These are phyloP conservation scores for Sarocladium oryzae DNA, from an alignment of 2,329 filamentous ascomycete species.

Conservation along the genomic window DNA sequence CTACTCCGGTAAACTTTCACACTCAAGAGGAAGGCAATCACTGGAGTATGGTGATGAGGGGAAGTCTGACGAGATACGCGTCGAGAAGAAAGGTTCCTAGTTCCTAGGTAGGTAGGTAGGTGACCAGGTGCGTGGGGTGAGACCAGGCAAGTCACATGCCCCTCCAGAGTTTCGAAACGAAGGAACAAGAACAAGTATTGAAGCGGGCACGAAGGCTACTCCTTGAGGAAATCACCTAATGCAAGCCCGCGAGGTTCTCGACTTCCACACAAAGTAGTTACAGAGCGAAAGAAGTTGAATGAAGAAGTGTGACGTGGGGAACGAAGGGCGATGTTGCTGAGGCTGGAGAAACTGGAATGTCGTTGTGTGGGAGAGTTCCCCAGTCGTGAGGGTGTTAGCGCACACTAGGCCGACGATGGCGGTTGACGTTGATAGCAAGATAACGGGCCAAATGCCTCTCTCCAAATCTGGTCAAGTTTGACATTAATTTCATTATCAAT, in stretches of 20 bases:
- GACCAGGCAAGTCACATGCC: constrained; percentile 1
- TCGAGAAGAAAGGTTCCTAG: background rate
- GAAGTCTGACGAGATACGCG: background rate
- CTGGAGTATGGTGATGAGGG: background rate
- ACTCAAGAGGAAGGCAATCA: background rate
- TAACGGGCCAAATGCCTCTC: background rate
- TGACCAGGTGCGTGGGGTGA: background rate
- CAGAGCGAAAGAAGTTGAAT: background rate
- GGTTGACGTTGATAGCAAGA: background rate
- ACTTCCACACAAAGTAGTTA: too few species aligned
- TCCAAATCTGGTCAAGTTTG: background rate
- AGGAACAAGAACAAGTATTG: background rate
- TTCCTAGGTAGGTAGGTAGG: too few species aligned
- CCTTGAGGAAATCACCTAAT: too few species aligned
- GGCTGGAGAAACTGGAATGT: background rate
- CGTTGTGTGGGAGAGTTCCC: background rate
- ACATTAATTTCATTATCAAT: background rate
- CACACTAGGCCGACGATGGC: background rate
- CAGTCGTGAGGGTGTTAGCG: background rate
- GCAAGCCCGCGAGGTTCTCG: too few species aligned
- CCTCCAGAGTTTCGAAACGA: background rate
- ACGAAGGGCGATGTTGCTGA: background rate
- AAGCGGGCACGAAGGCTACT: background rate
- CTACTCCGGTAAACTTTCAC: background rate
- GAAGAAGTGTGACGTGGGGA: background rate